phyloP scores from a whole-genome alignment of 495 filamentous ascomycete genomes.

The Daldinia grandis region DNA sequence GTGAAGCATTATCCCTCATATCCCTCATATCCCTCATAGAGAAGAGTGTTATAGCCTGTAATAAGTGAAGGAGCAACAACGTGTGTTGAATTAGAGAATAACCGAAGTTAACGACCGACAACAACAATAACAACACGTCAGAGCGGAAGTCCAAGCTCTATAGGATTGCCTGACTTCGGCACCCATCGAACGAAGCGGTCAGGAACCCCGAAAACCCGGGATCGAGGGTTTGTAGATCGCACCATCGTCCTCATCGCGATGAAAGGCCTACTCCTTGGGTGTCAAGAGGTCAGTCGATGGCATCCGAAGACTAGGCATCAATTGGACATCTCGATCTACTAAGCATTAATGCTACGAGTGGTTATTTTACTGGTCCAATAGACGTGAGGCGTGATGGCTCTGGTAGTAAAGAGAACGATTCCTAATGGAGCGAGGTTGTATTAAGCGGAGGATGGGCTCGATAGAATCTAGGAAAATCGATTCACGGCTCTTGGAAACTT shows the following conservation, averaged over 20 bases:
- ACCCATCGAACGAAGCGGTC: slow-evolving; percentile 25
- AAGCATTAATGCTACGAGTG: slow-evolving; percentile 14
- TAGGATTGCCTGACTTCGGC: slow-evolving; percentile 1
- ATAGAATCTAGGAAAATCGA: slow-evolving; percentile 22
- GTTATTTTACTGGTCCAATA: slow-evolving; percentile 25
- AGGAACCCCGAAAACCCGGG: slow-evolving; percentile 12
- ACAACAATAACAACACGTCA: neutral
- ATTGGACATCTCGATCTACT: slow-evolving; percentile 23
- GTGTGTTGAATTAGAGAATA: slow-evolving; percentile 29
- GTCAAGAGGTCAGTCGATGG: slow-evolving; percentile 27
- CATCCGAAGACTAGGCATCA: slow-evolving; percentile 6
- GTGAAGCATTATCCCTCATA: slow-evolving; percentile 15
- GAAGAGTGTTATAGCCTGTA: slow-evolving; percentile 28
- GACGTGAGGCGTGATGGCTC: slow-evolving; percentile 6
- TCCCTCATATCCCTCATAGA: slow-evolving; percentile 11
- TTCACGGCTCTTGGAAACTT: neutral
- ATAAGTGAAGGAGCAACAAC: slow-evolving; percentile 25
- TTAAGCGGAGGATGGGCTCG: slow-evolving; percentile 24
- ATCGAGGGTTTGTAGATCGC: slow-evolving; percentile 16
- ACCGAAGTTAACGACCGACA: slow-evolving; percentile 15
- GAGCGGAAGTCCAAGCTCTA: slow-evolving; percentile 1
- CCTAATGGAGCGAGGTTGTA: slow-evolving; percentile 31
- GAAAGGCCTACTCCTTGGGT: slow-evolving; percentile 18
- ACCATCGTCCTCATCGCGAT: slow-evolving; percentile 25
- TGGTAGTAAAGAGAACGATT: slow-evolving; percentile 6